Base-by-base conservation (phyloP, 2,329 filamentous ascomycete species). In the Alternaria triticina region DNA sequence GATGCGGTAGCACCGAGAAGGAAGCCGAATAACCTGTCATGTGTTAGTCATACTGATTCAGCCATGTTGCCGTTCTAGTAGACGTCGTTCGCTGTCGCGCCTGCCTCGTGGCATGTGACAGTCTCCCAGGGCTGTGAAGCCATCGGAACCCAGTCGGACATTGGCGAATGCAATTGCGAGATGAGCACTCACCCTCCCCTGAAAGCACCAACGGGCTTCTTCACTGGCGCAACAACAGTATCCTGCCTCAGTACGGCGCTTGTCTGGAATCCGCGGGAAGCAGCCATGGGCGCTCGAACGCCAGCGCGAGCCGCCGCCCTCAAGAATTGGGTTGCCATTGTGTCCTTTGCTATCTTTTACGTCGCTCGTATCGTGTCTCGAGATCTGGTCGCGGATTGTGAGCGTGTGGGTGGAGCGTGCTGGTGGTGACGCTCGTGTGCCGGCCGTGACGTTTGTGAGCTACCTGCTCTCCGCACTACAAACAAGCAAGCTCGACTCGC, bases 21-120 rank as follows among this genome's bases (percentile, higher is more conserved):
- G 85, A 98, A 98, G 56, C 95, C 95, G 74, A 97, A 93, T 64
- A 97, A 84, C 62, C 95, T 97, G 73, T 28, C 11, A 1, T 15
- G 10, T 54, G 47, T 65, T 56, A 66, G 66, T 20, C 10, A 28
- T 27, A 11, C 1, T 5, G 1, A 15, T 20, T 8, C 22, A 13
- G 8, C 43, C n/a, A 6, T 49, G 4, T 15, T 43, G 17, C 22
- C n/a, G 17, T 28, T 15, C 13, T 13, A 9, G 25, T 36, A 36
- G 13, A 33, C 2, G 12, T 0, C 1, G 9, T 30, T 27, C 8
- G 25, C 12, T 3, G 20, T 49, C 13, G 15, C 22, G 12, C 33
- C 30, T n/a, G 9, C n/a, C 30, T 52, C 0, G 1, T 4, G 28
- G 49, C 49, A 40, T 52, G 30, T 36, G 49, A 25, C 20, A 52